These are phyloP conservation scores for Sugiyamaella pinicola DNA, from an alignment of 1,139 yeast genomes.

Conservation along the genomic window DNA sequence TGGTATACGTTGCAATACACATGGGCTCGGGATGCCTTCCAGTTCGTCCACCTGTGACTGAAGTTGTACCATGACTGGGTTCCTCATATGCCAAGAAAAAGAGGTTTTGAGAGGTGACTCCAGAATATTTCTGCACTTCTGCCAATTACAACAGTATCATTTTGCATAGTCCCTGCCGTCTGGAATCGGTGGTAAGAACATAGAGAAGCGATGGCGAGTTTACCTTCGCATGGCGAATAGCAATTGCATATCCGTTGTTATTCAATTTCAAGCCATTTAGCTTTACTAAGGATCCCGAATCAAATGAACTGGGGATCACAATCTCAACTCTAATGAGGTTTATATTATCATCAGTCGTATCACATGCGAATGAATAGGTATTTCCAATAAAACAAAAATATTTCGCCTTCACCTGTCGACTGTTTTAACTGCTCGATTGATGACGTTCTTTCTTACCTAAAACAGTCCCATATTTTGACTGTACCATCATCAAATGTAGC, in stretches of 20 bases:
- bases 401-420: slow-evolving; percentile 32
- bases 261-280: slow-evolving; percentile 8
- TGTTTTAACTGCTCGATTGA: slow-evolving; percentile 56
- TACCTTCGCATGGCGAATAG: slow-evolving; percentile 45
- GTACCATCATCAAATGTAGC: slow-evolving; percentile 78
- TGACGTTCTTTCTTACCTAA: slow-evolving; percentile 65
- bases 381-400: slow-evolving; percentile 54
- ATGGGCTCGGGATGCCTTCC: too few relatives aligned
- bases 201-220: slow-evolving; percentile 37
- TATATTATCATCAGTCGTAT: slow-evolving; percentile 66
- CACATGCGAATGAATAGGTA: slow-evolving; percentile 66
- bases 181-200: slow-evolving; percentile 57
- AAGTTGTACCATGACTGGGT: too few relatives aligned
- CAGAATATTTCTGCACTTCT: too few relatives aligned
- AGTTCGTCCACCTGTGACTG: too few relatives aligned
- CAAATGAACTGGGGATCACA: slow-evolving; percentile 38
- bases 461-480: slow-evolving; percentile 76
- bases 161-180: too few relatives aligned
- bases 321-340: slow-evolving; percentile 61
- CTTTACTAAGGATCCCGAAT: slow-evolving; percentile 43
- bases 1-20: too few relatives aligned
- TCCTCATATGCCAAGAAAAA: too few relatives aligned
- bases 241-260: slow-evolving; percentile 47
- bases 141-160: too few relatives aligned
- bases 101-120: too few relatives aligned